Evolutionary conservation across 495 filamentous ascomycete genomes (phyloP), one percentile per base, ranked within the genome.

Genomic region (Letharia lupina): DNA sequence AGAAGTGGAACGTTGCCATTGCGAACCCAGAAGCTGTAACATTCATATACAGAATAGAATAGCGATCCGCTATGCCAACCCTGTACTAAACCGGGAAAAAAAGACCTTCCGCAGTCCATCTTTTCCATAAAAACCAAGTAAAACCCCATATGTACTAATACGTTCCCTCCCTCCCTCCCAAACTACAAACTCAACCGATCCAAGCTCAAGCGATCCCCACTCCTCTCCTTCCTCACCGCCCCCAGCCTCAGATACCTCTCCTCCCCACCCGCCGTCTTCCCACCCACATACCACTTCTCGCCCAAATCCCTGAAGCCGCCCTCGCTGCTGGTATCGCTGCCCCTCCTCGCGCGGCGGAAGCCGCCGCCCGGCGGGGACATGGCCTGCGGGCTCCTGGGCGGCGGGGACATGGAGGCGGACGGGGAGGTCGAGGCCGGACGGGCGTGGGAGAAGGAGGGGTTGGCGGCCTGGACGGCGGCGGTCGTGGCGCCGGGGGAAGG

Each of bases 201-300:
- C 70, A 85, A 77, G 71, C 84, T 87, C 67, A 84, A 78, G 23
- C 85, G 78, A 74, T 86, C 76, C 45, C 80, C 79, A 69, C 82
- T 83, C 63, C 81, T 77, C n/a, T 81, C 82, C 67, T 81, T 74
- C 71, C 82, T 83, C 58, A 87, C 83, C 80, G 87, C 82, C 16
- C 83, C 84, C 28, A 88, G 64, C 69, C 90, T 87, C 70, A 95
- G 95, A 74, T 92, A 96, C 71, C 86, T 82, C 75, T 96, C 92
- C 72, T 96, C 92, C 7, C 92, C 92, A 1, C 77, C 81, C n/a
- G 90, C 87, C 42, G 90, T 95, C 69, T 88, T 77, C 3, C 92
- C 92, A 4, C 92, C 92, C 62, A 96, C 90, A 75, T 93, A 96
- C 87, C 91, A 91, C 71, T 87, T 89, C 77, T 96, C 92, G 0